Base-by-base conservation (phyloP, 805 yeast genomes). In the Nakazawaea laoshanensis region DNA sequence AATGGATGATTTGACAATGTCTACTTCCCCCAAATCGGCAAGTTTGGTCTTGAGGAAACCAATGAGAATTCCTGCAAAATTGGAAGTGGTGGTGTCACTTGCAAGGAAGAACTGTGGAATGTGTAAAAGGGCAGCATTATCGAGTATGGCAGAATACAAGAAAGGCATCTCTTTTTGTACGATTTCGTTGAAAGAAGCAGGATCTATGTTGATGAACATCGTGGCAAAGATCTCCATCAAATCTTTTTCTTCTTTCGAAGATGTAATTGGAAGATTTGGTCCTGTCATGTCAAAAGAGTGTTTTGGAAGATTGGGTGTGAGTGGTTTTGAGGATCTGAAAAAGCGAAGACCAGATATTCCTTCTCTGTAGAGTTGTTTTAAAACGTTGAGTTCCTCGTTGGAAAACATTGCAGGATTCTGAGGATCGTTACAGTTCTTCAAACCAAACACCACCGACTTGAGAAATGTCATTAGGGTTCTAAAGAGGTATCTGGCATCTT, bases 221-320 rank as follows among this genome's bases (percentile, higher is more conserved):
- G 95, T 81, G 0, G 96, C 96, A 51, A 92, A 75, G 3, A 87
- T 79, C 49, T 94, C 98, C 95, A 92, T 87, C 37, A 88, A 62
- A 46, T 92, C 98, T 45, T 88, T 86, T 38, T 88, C 96, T 48
- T 89, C 97, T 45, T 86, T 87, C 1, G 94, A 77, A 0, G 94
- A 83, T 1, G 88, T 75, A 9, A 85, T 82, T 4, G 95, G 95
- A 24, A 84, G 57, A 37, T 80, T 80, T 4, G 94, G 89, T 7
- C 87, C 89, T 11, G 81, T 73, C 2, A 82, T 69, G 38, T 82
- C 83, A 49, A 77, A 77, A 3, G 58, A 45, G 36, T 49, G 55
- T 34, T 44, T 55, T 41, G 52, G 41, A 23, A 50, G 54, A n/a
- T 52, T 45, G 33, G 50, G 45, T 4, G 55, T 52, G 8, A 50